A percentile compares a stretch with the other conserved stretches of the same genome.
These are phyloP conservation scores for Ajuga chamaepitys DNA, from an alignment of 257 asterid species.

Conservation along the genomic window DNA sequence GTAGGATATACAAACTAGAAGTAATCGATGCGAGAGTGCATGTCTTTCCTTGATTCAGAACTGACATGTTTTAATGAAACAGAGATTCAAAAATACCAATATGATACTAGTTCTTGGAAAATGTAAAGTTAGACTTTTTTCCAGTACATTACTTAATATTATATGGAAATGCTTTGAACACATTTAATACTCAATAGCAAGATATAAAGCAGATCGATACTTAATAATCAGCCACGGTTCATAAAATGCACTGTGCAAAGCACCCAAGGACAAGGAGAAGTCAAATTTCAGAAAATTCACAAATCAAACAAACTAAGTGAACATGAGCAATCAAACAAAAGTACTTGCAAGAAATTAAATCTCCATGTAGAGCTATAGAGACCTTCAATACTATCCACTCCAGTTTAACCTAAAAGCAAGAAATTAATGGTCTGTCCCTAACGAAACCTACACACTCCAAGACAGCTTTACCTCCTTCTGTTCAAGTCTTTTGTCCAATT, in stretches of 20 bases:
- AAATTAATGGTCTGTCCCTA: background rate
- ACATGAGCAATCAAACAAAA: no score
- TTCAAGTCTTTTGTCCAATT: slow-evolving; percentile 80
- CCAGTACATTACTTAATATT: background rate
- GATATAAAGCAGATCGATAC: background rate
- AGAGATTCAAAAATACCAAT: background rate
- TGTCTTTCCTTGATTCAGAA: background rate
- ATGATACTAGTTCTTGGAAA: background rate
- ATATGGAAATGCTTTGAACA: background rate
- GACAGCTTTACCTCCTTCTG: slow-evolving; percentile 69
- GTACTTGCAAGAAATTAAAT: no score
- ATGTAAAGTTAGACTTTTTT: background rate
- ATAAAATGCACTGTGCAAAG: background rate
- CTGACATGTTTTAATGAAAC: background rate
- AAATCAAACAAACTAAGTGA: no score
- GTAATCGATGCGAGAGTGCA: background rate
- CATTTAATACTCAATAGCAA: background rate
- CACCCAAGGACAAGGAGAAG: no score
- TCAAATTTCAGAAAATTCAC: no score
- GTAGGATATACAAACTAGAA: background rate
- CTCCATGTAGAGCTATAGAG: no score
- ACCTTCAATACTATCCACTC: no score
- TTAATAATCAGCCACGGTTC: background rate
- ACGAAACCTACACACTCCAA: background rate
- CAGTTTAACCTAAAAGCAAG: background rate